phyloP scores from a whole-genome alignment of 768 basidiomycete species.

The Agaricus bisporus region DNA sequence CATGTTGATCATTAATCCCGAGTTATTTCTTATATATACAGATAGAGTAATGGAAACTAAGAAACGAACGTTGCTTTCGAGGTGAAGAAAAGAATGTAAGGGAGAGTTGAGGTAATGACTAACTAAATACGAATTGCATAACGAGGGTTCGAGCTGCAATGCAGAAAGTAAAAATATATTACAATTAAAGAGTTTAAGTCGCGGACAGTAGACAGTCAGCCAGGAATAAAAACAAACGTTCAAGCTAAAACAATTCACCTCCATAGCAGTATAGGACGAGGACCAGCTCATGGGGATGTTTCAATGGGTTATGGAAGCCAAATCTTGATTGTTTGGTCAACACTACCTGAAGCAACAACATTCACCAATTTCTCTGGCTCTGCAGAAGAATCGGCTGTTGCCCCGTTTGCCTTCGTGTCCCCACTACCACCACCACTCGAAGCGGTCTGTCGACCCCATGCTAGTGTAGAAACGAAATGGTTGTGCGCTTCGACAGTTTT shows the following conservation, averaged over 20 bases:
- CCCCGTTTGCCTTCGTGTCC: slow-evolving; percentile 26
- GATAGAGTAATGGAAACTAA: neutral
- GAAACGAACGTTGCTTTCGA: slow-evolving; percentile 1
- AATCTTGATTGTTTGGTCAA: slow-evolving; percentile 64
- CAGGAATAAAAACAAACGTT: neutral
- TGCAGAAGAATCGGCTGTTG: slow-evolving; percentile 25
- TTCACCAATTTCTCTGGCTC: slow-evolving; percentile 59
- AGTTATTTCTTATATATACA: slow-evolving; percentile 3
- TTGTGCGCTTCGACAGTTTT: slow-evolving; percentile 86
- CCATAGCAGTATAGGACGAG: neutral
- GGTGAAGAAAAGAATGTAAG: neutral
- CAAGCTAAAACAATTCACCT: neutral
- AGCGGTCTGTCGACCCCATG: slow-evolving; percentile 65
- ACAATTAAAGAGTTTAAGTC: neutral
- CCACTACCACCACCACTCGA: slow-evolving; percentile 30
- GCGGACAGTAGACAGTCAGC: neutral
- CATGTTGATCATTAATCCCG: slow-evolving; percentile 5
- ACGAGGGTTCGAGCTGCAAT: neutral
- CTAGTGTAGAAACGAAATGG: slow-evolving; percentile 75
- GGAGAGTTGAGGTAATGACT: neutral
- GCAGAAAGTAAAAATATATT: neutral
- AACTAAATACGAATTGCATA: slow-evolving; percentile 7
- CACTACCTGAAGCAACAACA: slow-evolving; percentile 63
- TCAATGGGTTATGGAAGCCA: slow-evolving; percentile 44
- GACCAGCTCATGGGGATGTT: neutral